Base-by-base conservation (phyloP, 441 rosid species). In the Theobroma grandiflorum region DNA sequence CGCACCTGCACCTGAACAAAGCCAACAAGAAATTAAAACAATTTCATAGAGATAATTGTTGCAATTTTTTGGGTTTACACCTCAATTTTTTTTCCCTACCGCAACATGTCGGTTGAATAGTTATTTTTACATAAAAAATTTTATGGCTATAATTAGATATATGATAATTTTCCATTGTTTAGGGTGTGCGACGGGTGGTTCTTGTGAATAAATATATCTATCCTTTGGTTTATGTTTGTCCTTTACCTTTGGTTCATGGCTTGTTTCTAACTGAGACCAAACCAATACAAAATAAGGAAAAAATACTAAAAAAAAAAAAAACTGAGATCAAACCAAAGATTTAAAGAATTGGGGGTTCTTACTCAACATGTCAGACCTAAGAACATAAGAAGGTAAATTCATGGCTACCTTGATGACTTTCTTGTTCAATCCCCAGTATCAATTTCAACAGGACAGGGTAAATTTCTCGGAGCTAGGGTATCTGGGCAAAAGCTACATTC, bases 1-100 rank as follows among this genome's bases (percentile, higher is more conserved):
- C 3, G 82, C 86, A 77, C 86, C 92, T 0, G 63, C 77, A 9
- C 83, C 91, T 1, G 5, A 59, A 37, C 81, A 79, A 38, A 76
- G 77, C 4, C 72, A 53, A n/a, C 43, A 72, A 70, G 61, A 72
- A 72, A 47, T 83, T 37, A 50, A 20, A 4, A 47, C 59, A 18
- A 49, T 67, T 63, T 81, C 80, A 53, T 62, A 75, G 71, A 59
- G 11, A 14, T 71, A 8, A 70, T 2, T 12, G 8, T 53, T 38
- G 4, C 37, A 11, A 8, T 38, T 79, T 69, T 77, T 77, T 35
- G 7, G 8, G 1, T 45, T 71, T 0, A 52, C 0, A 43, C 37
- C 42, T 58, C 40, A 68, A n/a, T n/a, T 67, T 55, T 70, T 49
- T 40, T 68, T 10, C 18, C 35, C 40, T 26, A 26, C 49, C 0